Conservation (phyloP, 1,139 yeast species). For the Hyphopichia khmerensis region DNA sequence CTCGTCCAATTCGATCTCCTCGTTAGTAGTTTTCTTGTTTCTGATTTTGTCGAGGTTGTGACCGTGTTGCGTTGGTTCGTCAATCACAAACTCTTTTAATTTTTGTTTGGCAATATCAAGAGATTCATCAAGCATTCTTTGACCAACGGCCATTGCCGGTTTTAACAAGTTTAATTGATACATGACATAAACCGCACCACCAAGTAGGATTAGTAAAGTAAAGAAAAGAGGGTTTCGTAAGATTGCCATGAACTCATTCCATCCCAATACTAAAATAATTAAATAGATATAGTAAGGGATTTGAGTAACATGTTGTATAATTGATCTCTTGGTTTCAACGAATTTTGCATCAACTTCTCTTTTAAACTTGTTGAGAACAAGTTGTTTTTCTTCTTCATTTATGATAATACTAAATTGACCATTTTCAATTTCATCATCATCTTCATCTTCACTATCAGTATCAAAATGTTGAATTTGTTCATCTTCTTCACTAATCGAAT, state of each 20-base stretch:
- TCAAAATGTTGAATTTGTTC: conserved; percentile 8
- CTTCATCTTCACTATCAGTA: conserved; percentile 22
- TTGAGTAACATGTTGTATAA: conserved; percentile 66
- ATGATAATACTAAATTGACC: conserved; percentile 58
- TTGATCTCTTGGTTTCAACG: conserved; percentile 80
- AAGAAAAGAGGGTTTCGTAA: conserved; percentile 80
- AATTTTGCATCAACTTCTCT: conserved; percentile 78
- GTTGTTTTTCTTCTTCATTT: conserved; percentile 55
- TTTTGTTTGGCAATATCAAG: conserved; percentile 57
- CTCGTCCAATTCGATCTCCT: conserved; percentile 15
- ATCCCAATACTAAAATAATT: conserved; percentile 74
- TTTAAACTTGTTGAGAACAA: conserved; percentile 61
- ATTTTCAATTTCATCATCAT: conserved; percentile 41
- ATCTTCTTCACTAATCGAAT: conserved; percentile 10
- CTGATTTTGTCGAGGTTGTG: conserved; percentile 22
- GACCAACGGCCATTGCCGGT: conserved; percentile 64
- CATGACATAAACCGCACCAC: conserved; percentile 65
- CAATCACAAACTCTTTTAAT: conserved; percentile 49
- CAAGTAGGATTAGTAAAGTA: conserved; percentile 52
- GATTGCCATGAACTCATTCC: conserved; percentile 94
- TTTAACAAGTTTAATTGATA: conserved; percentile 72
- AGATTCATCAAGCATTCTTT: conserved; percentile 58
- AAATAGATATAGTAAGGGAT: conserved; percentile 83
- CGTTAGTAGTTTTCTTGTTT: conserved; percentile 1
- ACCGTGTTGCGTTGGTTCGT: conserved; percentile 28